Conservation (phyloP, 2,329 filamentous ascomycete species). For the Diaporthe ampelina region DNA sequence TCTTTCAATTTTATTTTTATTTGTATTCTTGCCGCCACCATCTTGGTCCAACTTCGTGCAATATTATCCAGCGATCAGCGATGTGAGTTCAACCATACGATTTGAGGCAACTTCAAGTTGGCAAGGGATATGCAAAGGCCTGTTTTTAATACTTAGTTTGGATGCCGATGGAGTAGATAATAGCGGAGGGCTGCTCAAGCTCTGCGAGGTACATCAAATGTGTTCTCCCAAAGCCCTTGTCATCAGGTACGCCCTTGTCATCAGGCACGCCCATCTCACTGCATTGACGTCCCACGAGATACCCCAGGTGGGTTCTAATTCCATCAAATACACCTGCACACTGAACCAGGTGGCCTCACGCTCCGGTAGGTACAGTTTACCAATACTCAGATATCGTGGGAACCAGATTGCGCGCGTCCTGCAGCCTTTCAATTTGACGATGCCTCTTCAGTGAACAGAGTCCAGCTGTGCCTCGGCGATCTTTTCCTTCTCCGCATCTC, state of each 20-base stretch:
- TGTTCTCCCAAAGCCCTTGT: too few species aligned
- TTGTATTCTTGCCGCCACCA: neutral
- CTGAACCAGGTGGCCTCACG: neutral
- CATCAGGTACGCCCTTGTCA: too few species aligned
- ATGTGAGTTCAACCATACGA: too few species aligned
- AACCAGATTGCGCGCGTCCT: neutral
- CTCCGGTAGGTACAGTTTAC: too few species aligned
- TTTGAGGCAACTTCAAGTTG: neutral
- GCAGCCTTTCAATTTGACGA: neutral
- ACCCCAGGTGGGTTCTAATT: too few species aligned
- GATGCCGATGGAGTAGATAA: neutral
- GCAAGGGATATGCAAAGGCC: neutral
- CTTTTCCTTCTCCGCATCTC: constrained; percentile 46
- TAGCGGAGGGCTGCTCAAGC: too few species aligned
- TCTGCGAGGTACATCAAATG: too few species aligned
- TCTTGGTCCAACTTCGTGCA: neutral
- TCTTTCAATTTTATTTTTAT: too few species aligned
- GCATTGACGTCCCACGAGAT: neutral
- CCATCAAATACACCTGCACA: too few species aligned
- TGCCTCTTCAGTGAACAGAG: neutral
- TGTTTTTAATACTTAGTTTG: neutral
- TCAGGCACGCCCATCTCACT: too few species aligned
- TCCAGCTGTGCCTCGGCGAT: constrained; percentile 35
- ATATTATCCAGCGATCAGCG: neutral
- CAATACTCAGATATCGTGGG: too few species aligned